Evolutionary conservation across 1,139 yeast species (phyloP).

Genomic region (Candida sp.): DNA sequence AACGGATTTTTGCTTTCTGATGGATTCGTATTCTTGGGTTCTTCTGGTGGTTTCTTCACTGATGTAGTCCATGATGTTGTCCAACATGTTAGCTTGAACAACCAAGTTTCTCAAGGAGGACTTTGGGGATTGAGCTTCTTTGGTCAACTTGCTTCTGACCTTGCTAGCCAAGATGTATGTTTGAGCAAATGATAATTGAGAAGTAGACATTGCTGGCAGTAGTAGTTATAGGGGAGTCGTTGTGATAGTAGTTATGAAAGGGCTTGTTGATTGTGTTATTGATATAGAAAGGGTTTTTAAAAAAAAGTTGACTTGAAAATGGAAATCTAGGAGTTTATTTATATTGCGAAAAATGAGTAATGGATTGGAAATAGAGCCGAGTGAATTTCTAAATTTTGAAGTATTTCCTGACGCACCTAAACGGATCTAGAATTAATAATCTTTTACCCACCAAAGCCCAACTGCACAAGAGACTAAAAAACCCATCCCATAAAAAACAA

Average conservation of each 20-base stretch:
- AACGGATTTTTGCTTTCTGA: not conserved
- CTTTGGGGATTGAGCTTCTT: slow-evolving; percentile 66
- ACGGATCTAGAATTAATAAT: not conserved
- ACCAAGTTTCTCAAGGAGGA: slow-evolving; percentile 67
- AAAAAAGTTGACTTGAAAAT: not conserved
- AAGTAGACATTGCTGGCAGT: slow-evolving; percentile 11
- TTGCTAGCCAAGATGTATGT: slow-evolving; percentile 69
- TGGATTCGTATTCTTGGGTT: slow-evolving; percentile 8
- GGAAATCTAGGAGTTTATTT: not conserved
- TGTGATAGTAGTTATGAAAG: not conserved
- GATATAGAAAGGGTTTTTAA: not conserved
- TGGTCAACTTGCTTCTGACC: slow-evolving; percentile 70
- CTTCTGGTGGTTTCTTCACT: slow-evolving; percentile 35
- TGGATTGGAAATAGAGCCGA: not conserved
- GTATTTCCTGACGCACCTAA: not conserved
- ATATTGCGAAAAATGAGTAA: not conserved
- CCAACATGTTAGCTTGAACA: slow-evolving; percentile 78
- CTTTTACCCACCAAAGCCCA: not conserved
- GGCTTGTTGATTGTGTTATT: not conserved
- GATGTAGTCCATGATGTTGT: slow-evolving; percentile 63
- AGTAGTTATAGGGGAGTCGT: not conserved
- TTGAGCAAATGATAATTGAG: slow-evolving; percentile 48
- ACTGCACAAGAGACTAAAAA: not conserved
- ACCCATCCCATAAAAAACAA: not conserved
- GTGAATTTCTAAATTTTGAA: not conserved